These are phyloP conservation scores for Plasmopara viticola DNA, from an alignment of 352 stramenopile species.

Conservation along the genomic window DNA sequence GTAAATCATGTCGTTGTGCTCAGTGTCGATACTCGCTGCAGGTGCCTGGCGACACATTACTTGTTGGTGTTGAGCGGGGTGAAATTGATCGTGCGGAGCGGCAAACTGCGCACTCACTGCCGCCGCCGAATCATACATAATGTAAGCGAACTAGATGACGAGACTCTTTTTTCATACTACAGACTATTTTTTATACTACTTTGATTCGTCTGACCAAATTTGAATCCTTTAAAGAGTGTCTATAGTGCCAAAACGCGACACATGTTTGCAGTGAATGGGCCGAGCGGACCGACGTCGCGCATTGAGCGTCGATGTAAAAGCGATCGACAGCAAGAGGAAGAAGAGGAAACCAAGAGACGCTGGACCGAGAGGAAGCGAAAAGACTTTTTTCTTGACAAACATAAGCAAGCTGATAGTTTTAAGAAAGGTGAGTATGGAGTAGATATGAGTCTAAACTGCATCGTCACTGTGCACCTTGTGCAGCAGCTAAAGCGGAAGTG, in stretches of 20 bases:
- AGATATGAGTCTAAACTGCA: too few relatives aligned
- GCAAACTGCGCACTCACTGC: slow-evolving; percentile 10
- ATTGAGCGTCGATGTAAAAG: slow-evolving; percentile 46
- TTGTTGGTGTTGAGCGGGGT: slow-evolving; percentile 7
- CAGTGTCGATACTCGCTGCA: slow-evolving; percentile 68
- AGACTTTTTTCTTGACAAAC: slow-evolving; percentile 37
- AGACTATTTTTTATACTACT: slow-evolving; percentile 3
- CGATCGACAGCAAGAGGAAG: slow-evolving; percentile 21
- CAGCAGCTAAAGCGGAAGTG: slow-evolving; percentile 9
- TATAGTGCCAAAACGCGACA: slow-evolving; percentile 2
- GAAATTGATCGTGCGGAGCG: slow-evolving; percentile 8
- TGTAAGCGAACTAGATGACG: too few relatives aligned
- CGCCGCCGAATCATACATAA: not conserved
- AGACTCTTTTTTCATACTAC: too few relatives aligned
- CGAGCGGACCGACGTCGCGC: slow-evolving; percentile 52
- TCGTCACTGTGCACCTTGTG: not conserved
- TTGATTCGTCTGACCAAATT: slow-evolving; percentile 5
- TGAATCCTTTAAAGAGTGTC: not conserved
- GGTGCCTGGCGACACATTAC: slow-evolving; percentile 28
- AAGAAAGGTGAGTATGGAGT: slow-evolving; percentile 7
- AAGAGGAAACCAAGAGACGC: slow-evolving; percentile 22
- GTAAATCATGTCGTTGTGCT: slow-evolving; percentile 87
- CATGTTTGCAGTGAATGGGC: slow-evolving; percentile 79
- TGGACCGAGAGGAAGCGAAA: slow-evolving; percentile 25
- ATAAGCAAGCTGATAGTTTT: not conserved